Base-by-base conservation (phyloP, 2,329 filamentous ascomycete genomes). In the Blastomyces percursus region DNA sequence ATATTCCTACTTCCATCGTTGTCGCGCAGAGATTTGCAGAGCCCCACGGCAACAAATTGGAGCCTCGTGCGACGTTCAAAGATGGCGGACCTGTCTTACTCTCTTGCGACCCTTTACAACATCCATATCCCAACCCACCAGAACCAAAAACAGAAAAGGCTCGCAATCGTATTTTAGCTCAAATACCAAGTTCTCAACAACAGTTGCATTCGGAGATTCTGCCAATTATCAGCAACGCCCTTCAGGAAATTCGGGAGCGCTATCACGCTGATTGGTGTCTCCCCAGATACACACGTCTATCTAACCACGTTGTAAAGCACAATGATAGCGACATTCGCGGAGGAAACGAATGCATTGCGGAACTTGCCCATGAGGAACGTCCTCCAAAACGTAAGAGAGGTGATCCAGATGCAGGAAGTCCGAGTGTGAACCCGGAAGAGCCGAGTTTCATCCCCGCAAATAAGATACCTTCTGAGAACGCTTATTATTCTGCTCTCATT, bases 1-100 rank as follows among this genome's bases (percentile, higher is more conserved):
- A 87, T 67, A 80, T 85, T 11, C 84, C 85, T 1, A 70, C 69
- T 5, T 86, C 84, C 0, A 84, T 87, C 62, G 75, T 78, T 21
- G 67, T 75, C 7, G 82, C 81, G 6, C 84, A 86, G 71, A 74
- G 73, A 24, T 70, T 71, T 40, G 40, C 62, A 21, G 57, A 61
- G 40, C 42, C 63, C 30, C 64, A 66, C 16, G 1, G 14, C 24
- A 65, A 69, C 59, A 64, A 16, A 38, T 32, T 65, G 50, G 69
- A 71, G 35, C 9, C 35, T 54, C 64, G 68, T 16, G 1, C 30
- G 21, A 1, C 30, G 21, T 14, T n/a, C 2, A 51, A 55, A 12
- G 24, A 58, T 65, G n/a, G 40, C 60, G 58, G 42, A 38, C 35
- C 21, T 61, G 56, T 61, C 5, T 70, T 84, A 0, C 69, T 79